Conservation (phyloP, 257 asterid species). For the Fraxinus americana region DNA sequence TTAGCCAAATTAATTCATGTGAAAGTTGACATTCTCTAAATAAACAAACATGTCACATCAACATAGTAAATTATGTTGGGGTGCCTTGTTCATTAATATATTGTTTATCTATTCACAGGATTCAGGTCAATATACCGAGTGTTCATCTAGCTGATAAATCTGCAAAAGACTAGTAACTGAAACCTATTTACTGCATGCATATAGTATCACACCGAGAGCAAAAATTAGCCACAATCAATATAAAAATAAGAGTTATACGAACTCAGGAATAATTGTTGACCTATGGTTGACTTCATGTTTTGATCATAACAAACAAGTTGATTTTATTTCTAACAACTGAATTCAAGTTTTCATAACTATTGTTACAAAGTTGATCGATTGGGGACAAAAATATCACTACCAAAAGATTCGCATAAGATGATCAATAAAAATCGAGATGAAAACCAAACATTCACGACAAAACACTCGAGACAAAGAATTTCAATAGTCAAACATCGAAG, state of each 20-base stretch:
- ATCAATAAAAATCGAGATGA: too few species aligned
- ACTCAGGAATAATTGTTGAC: not conserved
- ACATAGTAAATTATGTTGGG: not conserved
- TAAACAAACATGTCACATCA: not conserved
- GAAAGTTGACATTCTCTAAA: not conserved
- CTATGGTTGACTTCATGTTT: too few species aligned
- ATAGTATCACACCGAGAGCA: not conserved
- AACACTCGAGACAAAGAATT: too few species aligned
- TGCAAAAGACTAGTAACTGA: not conserved
- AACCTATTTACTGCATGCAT: not conserved
- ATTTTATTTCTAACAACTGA: too few species aligned
- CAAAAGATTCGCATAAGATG: too few species aligned
- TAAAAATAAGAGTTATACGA: not conserved
- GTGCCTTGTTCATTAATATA: not conserved
- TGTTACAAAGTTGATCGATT: too few species aligned
- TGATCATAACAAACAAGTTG: too few species aligned
- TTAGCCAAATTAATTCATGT: conserved; percentile 11
- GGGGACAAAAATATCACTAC: too few species aligned
- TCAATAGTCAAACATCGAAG: too few species aligned
- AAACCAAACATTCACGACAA: too few species aligned
- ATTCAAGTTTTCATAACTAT: too few species aligned
- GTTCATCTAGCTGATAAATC: not conserved
- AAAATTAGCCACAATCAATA: not conserved
- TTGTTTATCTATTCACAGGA: not conserved
- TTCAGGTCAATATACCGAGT: not conserved